Percentiles rank a stretch among this genome's conserved stretches.
These are phyloP conservation scores for Plantago rigida DNA, from an alignment of 305 asterid species.

Conservation along the genomic window DNA sequence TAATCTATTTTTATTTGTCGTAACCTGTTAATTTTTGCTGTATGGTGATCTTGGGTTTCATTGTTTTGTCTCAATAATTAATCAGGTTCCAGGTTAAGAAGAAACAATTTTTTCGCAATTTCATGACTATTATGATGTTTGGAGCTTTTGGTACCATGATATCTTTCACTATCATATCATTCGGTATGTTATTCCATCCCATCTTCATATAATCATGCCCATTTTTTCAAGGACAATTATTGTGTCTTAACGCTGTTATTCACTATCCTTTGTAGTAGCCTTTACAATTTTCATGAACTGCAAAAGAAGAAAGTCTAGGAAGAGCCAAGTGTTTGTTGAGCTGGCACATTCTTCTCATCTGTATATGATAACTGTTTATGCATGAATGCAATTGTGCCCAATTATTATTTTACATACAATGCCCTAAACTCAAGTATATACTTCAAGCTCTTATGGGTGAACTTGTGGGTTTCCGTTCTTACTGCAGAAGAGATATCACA, in stretches of 20 bases:
- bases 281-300: slow-evolving; percentile 22
- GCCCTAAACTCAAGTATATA: too few species aligned
- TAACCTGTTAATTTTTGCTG: slow-evolving; percentile 7
- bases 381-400: too few species aligned
- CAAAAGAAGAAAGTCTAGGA: slow-evolving; percentile 1
- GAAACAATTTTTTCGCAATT: slow-evolving; percentile 87
- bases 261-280: slow-evolving; percentile 3
- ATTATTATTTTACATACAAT: too few species aligned
- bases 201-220: slow-evolving; percentile 15
- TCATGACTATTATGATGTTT: slow-evolving; percentile 69
- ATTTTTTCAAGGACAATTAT: not conserved
- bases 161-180: slow-evolving; percentile 65
- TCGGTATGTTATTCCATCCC: slow-evolving; percentile 48
- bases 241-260: slow-evolving; percentile 18
- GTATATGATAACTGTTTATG: not conserved
- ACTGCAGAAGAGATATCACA: not conserved
- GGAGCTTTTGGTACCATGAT: slow-evolving; percentile 87
- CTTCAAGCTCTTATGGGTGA: too few species aligned
- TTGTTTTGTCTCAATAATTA: slow-evolving; percentile 23
- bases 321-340: slow-evolving; percentile 3
- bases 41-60: slow-evolving; percentile 25
- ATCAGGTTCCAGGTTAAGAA: slow-evolving; percentile 92
- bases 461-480: not conserved
- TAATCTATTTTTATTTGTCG: slow-evolving; percentile 4
- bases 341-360: not conserved